A percentile compares a stretch with the other conserved stretches of the same genome.
phyloP scores from a whole-genome alignment of 805 yeast species.

The Kurtzmaniella fragi region DNA sequence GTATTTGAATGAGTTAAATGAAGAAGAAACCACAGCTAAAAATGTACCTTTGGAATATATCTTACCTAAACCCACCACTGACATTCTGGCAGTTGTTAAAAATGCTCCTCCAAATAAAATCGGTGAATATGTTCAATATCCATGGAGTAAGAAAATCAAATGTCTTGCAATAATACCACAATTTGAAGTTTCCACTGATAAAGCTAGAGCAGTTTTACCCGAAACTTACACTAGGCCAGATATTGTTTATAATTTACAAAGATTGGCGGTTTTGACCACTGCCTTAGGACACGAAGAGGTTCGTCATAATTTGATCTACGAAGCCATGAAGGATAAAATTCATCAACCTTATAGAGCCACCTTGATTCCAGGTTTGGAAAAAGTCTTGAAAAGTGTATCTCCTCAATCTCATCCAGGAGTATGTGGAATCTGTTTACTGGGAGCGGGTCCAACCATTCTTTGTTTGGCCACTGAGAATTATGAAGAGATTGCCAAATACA shows the following conservation, averaged over 20 bases:
- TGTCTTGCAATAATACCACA: slow-evolving; percentile 91
- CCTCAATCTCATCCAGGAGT: slow-evolving; percentile 81
- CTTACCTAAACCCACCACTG: slow-evolving; percentile 64
- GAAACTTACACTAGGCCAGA: slow-evolving; percentile 71
- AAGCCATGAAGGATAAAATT: slow-evolving; percentile 93
- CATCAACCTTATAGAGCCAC: slow-evolving; percentile 97
- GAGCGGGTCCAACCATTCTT: slow-evolving; percentile 97
- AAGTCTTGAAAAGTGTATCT: slow-evolving; percentile 72
- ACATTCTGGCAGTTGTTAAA: slow-evolving; percentile 43
- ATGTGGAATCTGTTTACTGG: slow-evolving; percentile 90
- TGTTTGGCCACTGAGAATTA: slow-evolving; percentile 89
- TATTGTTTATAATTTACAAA: slow-evolving; percentile 86
- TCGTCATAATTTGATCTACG: slow-evolving; percentile 74
- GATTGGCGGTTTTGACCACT: slow-evolving; percentile 87
- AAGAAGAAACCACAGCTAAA: slow-evolving; percentile 65
- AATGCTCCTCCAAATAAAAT: slow-evolving; percentile 70
- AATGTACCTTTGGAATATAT: slow-evolving; percentile 84
- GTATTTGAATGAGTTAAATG: slow-evolving; percentile 73
- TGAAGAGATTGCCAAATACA: slow-evolving; percentile 75
- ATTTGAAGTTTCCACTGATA: slow-evolving; percentile 92
- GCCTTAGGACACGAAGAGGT: slow-evolving; percentile 87
- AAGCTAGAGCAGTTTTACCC: slow-evolving; percentile 87
- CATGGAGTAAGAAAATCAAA: slow-evolving; percentile 75
- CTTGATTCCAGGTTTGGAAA: slow-evolving; percentile 85
- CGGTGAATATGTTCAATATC: slow-evolving; percentile 84